Percentiles rank a stretch among this genome's conserved stretches.
These are phyloP conservation scores for Elongisporangium senticosum DNA, from an alignment of 352 stramenopile species.

Conservation along the genomic window DNA sequence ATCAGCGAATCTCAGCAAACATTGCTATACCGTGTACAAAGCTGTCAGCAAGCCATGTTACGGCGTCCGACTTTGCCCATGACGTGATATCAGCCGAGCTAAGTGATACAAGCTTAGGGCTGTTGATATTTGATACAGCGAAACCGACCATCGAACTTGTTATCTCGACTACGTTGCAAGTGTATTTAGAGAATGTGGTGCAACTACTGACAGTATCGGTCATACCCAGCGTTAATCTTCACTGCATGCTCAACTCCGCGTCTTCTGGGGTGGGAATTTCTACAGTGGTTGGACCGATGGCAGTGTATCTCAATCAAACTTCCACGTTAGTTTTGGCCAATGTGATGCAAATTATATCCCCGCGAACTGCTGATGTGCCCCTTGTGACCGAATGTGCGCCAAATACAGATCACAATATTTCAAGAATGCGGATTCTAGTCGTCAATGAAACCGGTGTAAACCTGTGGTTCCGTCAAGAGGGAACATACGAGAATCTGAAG, in stretches of 20 bases:
- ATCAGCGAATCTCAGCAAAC: constrained; percentile 29
- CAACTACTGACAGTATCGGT: constrained; percentile 69
- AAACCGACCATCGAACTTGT: constrained; percentile 22
- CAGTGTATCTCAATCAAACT: constrained; percentile 64
- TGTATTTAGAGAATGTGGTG: constrained; percentile 66
- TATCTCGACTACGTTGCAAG: constrained; percentile 39
- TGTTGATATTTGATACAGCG: constrained; percentile 17
- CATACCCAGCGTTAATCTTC: constrained; percentile 40
- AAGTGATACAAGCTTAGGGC: constrained; percentile 31
- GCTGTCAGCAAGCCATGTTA: constrained; percentile 37
- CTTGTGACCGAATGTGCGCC: background rate
- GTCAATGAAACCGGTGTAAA: constrained; percentile 34
- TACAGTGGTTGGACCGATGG: constrained; percentile 38
- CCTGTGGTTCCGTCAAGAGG: constrained; percentile 64
- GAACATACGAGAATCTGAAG: constrained; percentile 45
- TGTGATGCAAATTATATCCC: background rate
- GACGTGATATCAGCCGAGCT: constrained; percentile 57
- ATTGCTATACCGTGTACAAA: constrained; percentile 26
- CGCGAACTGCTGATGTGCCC: background rate
- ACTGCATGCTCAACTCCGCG: constrained; percentile 31
- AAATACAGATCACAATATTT: constrained; percentile 23
- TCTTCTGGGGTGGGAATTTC: constrained; percentile 33
- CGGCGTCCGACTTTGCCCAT: constrained; percentile 32
- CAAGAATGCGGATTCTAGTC: constrained; percentile 55
- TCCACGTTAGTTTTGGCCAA: constrained; percentile 51